Evolutionary conservation across 2,329 filamentous ascomycete species (phyloP).

Genomic region (Colletotrichum sp.): DNA sequence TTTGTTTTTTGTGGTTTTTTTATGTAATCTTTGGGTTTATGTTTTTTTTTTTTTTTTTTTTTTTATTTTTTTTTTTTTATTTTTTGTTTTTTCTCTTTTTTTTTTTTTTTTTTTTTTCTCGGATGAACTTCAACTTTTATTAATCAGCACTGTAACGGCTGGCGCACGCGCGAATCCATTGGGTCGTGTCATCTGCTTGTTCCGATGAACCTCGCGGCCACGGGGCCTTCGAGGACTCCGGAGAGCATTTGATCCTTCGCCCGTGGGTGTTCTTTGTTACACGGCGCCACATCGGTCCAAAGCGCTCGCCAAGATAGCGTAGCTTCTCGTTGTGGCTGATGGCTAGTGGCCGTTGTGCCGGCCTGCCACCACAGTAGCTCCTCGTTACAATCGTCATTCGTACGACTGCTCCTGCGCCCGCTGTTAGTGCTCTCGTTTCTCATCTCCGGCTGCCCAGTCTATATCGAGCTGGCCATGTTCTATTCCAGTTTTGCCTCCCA

Average conservation of each 20-base stretch:
- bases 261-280: background rate
- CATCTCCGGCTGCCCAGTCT: background rate
- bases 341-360: slow-evolving; percentile 1
- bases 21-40: no score
- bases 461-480: background rate
- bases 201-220: background rate
- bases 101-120: no score
- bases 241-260: background rate
- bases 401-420: background rate
- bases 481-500: background rate
- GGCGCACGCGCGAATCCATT: slow-evolving; percentile 1
- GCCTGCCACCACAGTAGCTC: background rate
- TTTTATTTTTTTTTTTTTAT: no score
- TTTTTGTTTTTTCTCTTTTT: no score
- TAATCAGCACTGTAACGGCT: slow-evolving; percentile 13
- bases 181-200: slow-evolving; percentile 5
- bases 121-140: background rate
- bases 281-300: background rate
- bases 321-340: background rate
- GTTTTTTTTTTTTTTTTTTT: no score
- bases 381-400: background rate
- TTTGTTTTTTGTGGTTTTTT: no score
- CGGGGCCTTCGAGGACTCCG: slow-evolving; percentile 13
- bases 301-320: background rate
- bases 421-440: background rate